Percentiles rank a stretch among this genome's conserved stretches.
Evolutionary conservation across 257 asterid genomes (phyloP).

Genomic region (Vinca minor): DNA sequence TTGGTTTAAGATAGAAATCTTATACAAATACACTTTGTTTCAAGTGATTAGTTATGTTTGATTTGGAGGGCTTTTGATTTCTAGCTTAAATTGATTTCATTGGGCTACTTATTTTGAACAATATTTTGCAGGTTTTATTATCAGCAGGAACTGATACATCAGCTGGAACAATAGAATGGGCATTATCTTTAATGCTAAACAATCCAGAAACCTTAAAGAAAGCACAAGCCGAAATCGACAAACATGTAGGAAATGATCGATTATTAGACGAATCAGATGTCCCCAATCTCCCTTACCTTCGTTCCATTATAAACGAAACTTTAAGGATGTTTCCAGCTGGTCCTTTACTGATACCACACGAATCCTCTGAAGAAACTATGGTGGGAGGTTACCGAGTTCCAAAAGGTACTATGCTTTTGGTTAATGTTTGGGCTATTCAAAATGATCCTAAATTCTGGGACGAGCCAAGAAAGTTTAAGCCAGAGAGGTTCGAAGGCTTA

Average conservation of each 20-base stretch:
- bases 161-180: constrained; percentile 62
- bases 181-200: constrained; percentile 42
- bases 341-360: constrained; percentile 62
- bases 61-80: neutral
- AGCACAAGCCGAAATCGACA: constrained; percentile 49
- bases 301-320: constrained; percentile 44
- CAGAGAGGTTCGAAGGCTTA: constrained; percentile 60
- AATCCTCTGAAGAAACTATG: constrained; percentile 47
- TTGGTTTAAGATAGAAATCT: too few relatives aligned
- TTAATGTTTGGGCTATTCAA: constrained; percentile 67
- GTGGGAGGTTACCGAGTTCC: constrained; percentile 64
- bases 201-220: constrained; percentile 38
- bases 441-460: constrained; percentile 55
- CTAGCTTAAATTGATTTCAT: neutral
- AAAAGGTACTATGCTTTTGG: constrained; percentile 47
- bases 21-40: too few relatives aligned
- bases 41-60: too few relatives aligned
- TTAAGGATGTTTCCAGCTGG: constrained; percentile 62
- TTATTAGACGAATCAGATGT: constrained; percentile 40
- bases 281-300: constrained; percentile 38
- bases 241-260: constrained; percentile 24
- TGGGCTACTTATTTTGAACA: neutral
- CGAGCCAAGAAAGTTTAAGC: constrained; percentile 57
- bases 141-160: constrained; percentile 62
- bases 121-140: constrained; percentile 32